These are phyloP conservation scores for Paecilomyces formosus DNA, from an alignment of 2,329 filamentous ascomycete genomes.

Conservation along the genomic window DNA sequence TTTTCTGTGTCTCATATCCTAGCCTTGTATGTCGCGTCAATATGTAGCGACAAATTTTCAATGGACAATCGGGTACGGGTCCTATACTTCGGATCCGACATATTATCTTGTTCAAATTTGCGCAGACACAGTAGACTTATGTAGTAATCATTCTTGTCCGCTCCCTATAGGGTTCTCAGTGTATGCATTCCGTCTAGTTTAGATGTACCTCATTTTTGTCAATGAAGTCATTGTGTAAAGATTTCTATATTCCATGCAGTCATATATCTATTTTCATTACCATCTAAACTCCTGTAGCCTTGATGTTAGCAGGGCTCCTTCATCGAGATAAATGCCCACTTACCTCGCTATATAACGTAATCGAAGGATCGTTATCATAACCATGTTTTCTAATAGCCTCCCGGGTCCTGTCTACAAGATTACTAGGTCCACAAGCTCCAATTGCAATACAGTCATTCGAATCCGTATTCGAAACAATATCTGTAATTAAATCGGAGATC, in stretches of 20 bases:
- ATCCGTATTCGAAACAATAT: not conserved
- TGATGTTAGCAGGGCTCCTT: not conserved
- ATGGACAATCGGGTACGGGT: not conserved
- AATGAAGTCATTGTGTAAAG: not conserved
- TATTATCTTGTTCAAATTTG: not conserved
- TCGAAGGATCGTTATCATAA: not conserved
- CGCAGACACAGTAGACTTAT: not conserved
- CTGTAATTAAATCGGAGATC: not conserved
- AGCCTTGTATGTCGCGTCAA: not conserved
- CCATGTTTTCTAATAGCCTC: not conserved
- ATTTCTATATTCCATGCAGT: not conserved
- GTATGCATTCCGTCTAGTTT: too few species aligned
- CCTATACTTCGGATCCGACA: not conserved
- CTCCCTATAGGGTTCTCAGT: too few species aligned
- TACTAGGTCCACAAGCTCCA: not conserved
- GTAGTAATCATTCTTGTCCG: too few species aligned
- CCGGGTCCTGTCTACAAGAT: not conserved
- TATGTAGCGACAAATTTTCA: not conserved
- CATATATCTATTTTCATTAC: not conserved
- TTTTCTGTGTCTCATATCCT: not conserved
- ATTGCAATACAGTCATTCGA: not conserved
- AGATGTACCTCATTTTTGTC: too few species aligned
- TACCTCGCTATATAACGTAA: not conserved
- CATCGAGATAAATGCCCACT: not conserved
- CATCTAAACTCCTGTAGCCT: not conserved